phyloP scores from a whole-genome alignment of 2,329 filamentous ascomycete species.

The Cercospora citrullina region DNA sequence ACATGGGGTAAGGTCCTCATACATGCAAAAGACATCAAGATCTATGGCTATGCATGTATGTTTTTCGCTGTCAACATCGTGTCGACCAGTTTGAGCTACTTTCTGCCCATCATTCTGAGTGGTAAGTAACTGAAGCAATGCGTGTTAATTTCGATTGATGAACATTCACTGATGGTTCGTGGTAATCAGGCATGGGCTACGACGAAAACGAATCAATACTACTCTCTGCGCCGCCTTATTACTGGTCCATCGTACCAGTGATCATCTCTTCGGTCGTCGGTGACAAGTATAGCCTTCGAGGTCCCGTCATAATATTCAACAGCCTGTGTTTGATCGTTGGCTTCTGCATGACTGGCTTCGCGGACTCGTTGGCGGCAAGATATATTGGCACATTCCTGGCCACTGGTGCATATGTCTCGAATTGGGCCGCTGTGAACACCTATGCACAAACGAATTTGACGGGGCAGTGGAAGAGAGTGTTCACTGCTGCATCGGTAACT shows the following conservation, averaged over 20 bases:
- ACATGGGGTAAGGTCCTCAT: conserved; percentile 55
- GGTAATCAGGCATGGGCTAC: conserved; percentile 43
- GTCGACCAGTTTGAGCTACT: conserved; percentile 65
- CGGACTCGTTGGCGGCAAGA: conserved; percentile 59
- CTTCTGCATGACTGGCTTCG: conserved; percentile 66
- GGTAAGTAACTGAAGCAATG: background rate
- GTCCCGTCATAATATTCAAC: conserved; percentile 66
- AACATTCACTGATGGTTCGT: background rate
- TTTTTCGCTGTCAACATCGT: conserved; percentile 69
- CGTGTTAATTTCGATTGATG: background rate
- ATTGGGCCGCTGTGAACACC: conserved; percentile 66
- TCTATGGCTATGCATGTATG: conserved; percentile 64
- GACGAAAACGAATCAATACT: conserved; percentile 53
- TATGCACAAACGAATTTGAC: conserved; percentile 64
- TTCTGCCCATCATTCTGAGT: conserved; percentile 53
- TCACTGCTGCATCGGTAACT: conserved; percentile 60
- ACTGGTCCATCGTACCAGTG: conserved; percentile 65
- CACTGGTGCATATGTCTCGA: conserved; percentile 67
- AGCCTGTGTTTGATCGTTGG: conserved; percentile 61
- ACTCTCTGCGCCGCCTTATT: conserved; percentile 67
- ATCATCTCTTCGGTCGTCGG: conserved; percentile 63
- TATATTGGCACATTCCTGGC: conserved; percentile 66
- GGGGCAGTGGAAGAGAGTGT: conserved; percentile 64
- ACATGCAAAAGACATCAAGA: conserved; percentile 60
- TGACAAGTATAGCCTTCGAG: conserved; percentile 61